phyloP scores from a whole-genome alignment of 2,329 filamentous ascomycete genomes.

The Fusarium sp. region DNA sequence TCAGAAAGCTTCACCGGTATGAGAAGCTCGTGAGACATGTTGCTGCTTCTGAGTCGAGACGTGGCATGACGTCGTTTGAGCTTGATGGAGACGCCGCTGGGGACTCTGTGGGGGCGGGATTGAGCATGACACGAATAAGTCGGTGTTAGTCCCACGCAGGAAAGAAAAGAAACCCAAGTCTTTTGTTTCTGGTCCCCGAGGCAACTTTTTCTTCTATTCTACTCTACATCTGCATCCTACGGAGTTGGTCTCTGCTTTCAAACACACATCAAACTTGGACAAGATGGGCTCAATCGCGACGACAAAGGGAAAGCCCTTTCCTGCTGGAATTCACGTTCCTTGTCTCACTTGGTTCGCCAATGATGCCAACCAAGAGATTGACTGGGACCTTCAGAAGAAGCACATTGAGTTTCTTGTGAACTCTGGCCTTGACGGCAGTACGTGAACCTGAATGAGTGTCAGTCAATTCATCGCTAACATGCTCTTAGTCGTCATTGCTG shows the following conservation, averaged over 20 bases:
- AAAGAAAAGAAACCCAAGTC: neutral
- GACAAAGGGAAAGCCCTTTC: conserved; percentile 48
- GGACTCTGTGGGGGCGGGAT: conserved; percentile 17
- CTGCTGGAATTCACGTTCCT: conserved; percentile 66
- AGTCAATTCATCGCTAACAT: conserved; percentile 16
- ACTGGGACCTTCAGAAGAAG: conserved; percentile 64
- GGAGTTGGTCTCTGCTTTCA: neutral
- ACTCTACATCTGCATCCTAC: neutral
- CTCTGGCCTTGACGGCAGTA: conserved; percentile 63
- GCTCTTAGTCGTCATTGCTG: conserved; percentile 70
- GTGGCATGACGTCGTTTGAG: conserved; percentile 26
- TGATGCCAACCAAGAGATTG: conserved; percentile 61
- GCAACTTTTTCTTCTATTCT: neutral
- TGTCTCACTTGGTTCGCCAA: conserved; percentile 65
- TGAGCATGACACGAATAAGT: conserved; percentile 17
- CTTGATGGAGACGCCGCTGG: conserved; percentile 19
- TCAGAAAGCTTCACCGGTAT: conserved; percentile 1
- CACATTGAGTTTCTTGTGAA: conserved; percentile 65
- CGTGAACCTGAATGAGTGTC: neutral
- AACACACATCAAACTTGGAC: neutral
- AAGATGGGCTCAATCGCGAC: conserved; percentile 44
- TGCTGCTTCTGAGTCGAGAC: conserved; percentile 9
- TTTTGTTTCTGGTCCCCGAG: neutral
- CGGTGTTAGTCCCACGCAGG: conserved; percentile 12
- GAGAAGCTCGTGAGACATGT: conserved; percentile 2